These are phyloP conservation scores for Cyberlindnera petersonii DNA, from an alignment of 805 yeast species.

Conservation along the genomic window DNA sequence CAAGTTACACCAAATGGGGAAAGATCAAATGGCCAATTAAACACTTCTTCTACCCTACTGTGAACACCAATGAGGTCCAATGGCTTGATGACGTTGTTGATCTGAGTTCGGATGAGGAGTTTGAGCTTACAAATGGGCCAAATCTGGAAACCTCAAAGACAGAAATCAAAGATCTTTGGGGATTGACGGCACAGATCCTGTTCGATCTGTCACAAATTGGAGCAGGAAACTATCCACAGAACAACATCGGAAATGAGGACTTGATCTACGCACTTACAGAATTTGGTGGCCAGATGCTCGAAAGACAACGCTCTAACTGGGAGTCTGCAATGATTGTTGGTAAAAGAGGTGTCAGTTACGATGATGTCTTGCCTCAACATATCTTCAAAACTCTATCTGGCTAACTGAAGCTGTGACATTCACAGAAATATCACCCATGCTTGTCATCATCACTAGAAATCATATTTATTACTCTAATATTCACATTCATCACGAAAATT, in stretches of 20 bases:
- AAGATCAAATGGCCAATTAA: slow-evolving; percentile 64
- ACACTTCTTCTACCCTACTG: slow-evolving; percentile 56
- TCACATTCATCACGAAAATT: too few species aligned
- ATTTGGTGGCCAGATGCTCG: slow-evolving; percentile 50
- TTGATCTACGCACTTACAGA: slow-evolving; percentile 54
- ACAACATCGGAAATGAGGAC: slow-evolving; percentile 59
- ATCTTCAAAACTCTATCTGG: slow-evolving; percentile 18
- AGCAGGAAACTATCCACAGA: slow-evolving; percentile 30
- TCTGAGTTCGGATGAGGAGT: slow-evolving; percentile 53
- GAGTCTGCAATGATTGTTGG: slow-evolving; percentile 51
- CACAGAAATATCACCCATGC: neutral
- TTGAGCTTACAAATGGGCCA: slow-evolving; percentile 23
- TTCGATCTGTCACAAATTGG: slow-evolving; percentile 62
- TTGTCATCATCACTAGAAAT: too few species aligned
- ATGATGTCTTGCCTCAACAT: slow-evolving; percentile 33
- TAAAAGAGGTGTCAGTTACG: slow-evolving; percentile 25
- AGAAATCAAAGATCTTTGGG: slow-evolving; percentile 73
- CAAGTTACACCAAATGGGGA: slow-evolving; percentile 56
- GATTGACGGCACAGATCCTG: slow-evolving; percentile 74
- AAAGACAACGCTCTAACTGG: slow-evolving; percentile 44
- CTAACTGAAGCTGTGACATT: slow-evolving; percentile 16
- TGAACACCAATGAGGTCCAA: slow-evolving; percentile 48
- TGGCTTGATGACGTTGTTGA: slow-evolving; percentile 65
- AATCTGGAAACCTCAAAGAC: slow-evolving; percentile 31
- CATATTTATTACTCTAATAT: too few species aligned